Percentiles rank a stretch among this genome's conserved stretches.
These are phyloP conservation scores for Sonneratia alba DNA, from an alignment of 345 rosid species.

Conservation along the genomic window DNA sequence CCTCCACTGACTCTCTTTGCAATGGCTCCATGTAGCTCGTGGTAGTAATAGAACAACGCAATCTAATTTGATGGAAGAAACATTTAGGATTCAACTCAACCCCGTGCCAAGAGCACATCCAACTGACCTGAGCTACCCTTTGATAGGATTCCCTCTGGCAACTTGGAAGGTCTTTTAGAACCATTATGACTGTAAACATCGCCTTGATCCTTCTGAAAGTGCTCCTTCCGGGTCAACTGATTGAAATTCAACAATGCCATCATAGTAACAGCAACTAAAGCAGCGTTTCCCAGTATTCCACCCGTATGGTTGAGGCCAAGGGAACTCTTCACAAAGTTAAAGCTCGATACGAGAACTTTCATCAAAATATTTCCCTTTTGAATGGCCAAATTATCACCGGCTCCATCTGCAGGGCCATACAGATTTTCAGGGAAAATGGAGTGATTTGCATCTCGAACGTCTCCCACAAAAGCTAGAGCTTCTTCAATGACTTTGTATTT, in stretches of 20 bases:
- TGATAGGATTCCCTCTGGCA: conserved; percentile 28
- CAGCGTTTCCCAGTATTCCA: conserved; percentile 69
- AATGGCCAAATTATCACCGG: conserved; percentile 21
- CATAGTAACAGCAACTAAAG: conserved; percentile 70
- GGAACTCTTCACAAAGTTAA: conserved; percentile 47
- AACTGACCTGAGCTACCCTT: conserved; percentile 29
- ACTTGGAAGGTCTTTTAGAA: conserved; percentile 24
- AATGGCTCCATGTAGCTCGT: not conserved
- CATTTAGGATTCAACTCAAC: conserved; percentile 23
- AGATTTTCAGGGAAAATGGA: conserved; percentile 56
- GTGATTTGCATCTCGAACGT: conserved; percentile 35
- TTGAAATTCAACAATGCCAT: conserved; percentile 65
- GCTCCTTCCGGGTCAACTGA: conserved; percentile 35
- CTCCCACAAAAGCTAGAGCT: conserved; percentile 77
- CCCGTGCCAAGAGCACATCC: conserved; percentile 75
- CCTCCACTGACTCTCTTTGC: not conserved
- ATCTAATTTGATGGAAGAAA: not conserved
- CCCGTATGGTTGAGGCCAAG: conserved; percentile 49
- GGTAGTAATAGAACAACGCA: not conserved
- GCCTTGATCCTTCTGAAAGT: conserved; percentile 28
- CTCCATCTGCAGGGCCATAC: conserved; percentile 24
- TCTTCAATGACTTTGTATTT: conserved; percentile 81
- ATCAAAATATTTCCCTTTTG: conserved; percentile 30
- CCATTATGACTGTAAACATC: conserved; percentile 18
- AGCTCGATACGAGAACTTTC: conserved; percentile 42